Conservation (phyloP, 2,329 filamentous ascomycete species). For the Capronia epimyces region DNA sequence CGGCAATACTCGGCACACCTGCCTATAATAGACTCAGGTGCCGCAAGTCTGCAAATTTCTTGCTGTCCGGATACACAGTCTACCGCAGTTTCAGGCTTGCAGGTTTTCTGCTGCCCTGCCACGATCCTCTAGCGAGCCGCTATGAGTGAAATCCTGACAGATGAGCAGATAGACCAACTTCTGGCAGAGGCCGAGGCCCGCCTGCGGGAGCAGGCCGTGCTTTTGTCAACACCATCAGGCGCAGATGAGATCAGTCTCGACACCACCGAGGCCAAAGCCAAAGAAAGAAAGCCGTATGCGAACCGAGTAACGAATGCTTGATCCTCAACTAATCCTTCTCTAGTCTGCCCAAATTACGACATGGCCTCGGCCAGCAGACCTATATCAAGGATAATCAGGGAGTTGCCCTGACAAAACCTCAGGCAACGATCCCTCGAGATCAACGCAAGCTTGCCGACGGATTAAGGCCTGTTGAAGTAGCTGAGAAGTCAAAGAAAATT, state of each 20-base stretch:
- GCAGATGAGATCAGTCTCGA: constrained; percentile 20
- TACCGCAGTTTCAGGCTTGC: neutral
- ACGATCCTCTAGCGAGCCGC: neutral
- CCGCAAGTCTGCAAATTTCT: neutral
- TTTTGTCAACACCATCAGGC: constrained; percentile 28
- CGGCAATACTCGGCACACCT: neutral
- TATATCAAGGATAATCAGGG: constrained; percentile 43
- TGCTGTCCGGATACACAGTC: neutral
- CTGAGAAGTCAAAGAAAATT: constrained; percentile 47
- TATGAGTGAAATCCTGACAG: constrained; percentile 29
- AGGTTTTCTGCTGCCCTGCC: neutral
- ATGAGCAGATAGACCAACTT: constrained; percentile 59
- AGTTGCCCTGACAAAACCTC: constrained; percentile 50
- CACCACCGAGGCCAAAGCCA: constrained; percentile 3
- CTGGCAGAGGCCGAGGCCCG: constrained; percentile 59
- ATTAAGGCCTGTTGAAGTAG: constrained; percentile 52
- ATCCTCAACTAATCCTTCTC: neutral
- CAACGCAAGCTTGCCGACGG: constrained; percentile 45
- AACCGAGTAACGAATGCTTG: constrained; percentile 25
- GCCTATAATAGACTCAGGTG: neutral
- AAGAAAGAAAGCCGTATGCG: constrained; percentile 19
- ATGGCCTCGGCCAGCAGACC: constrained; percentile 15
- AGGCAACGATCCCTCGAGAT: constrained; percentile 43
- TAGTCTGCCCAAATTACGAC: constrained; percentile 25
- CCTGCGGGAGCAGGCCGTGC: constrained; percentile 36